Percentiles rank a stretch among this genome's conserved stretches.
These are phyloP conservation scores for Metschnikowia dekortorum DNA, from an alignment of 805 yeast species.

Conservation along the genomic window DNA sequence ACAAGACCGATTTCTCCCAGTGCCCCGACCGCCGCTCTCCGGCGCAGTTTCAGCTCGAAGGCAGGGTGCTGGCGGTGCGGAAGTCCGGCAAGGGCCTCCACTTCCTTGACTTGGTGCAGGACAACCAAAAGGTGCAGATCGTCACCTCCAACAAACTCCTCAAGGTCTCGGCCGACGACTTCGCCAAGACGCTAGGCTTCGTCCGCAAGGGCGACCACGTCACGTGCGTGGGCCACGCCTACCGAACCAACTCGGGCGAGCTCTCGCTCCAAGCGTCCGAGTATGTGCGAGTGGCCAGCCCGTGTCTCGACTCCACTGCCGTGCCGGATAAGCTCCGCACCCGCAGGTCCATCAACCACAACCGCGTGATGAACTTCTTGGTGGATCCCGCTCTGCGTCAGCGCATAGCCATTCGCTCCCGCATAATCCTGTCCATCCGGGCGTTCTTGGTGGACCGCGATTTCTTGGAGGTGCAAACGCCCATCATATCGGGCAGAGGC, in stretches of 20 bases:
- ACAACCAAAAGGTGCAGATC: constrained; percentile 53
- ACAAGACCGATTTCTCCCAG: constrained; percentile 14
- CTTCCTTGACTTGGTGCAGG: constrained; percentile 68
- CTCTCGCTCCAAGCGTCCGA: constrained; percentile 57
- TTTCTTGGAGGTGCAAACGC: constrained; percentile 86
- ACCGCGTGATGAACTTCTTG: constrained; percentile 71
- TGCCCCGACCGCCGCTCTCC: constrained; percentile 8
- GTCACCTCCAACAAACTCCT: constrained; percentile 53
- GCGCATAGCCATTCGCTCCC: constrained; percentile 47
- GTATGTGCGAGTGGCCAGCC: constrained; percentile 55
- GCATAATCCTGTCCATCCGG: constrained; percentile 54
- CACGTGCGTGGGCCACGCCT: constrained; percentile 64
- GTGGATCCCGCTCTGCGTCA: constrained; percentile 51
- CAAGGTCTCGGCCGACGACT: constrained; percentile 39
- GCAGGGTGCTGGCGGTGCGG: constrained; percentile 56
- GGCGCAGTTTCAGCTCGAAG: constrained; percentile 34
- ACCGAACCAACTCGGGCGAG: constrained; percentile 74
- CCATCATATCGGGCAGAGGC: constrained; percentile 65
- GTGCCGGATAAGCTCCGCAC: constrained; percentile 62
- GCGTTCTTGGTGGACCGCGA: constrained; percentile 47
- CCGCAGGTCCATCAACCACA: constrained; percentile 51
- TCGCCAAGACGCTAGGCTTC: constrained; percentile 31
- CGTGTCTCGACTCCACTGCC: constrained; percentile 45
- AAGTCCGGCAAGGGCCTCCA: constrained; percentile 64
- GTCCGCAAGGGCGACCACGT: constrained; percentile 73